Base-by-base conservation (phyloP, 495 filamentous ascomycete genomes). In the Rostrohypoxylon terebratum region DNA sequence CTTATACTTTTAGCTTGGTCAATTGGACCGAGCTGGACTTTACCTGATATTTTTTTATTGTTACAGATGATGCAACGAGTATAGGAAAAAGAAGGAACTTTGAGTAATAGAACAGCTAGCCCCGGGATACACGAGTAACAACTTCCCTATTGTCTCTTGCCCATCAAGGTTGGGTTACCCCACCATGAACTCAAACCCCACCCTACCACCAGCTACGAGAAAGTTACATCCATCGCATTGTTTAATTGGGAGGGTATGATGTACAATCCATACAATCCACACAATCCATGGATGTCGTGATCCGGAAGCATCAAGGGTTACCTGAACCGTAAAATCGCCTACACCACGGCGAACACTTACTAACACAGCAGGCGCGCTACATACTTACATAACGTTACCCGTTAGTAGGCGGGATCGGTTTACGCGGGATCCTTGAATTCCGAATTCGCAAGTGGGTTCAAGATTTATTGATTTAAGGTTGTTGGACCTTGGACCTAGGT, bases 181-280 rank as follows among this genome's bases (percentile, higher is more conserved):
- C 60, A 28, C 60, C 40, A 63, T 4, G 31, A 36, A 65, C 55
- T 20, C 11, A n/a, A 16, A 68, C 66, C 66, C 66, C 66, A 68
- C 66, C 58, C 55, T 54, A 4, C 21, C n/a, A n/a, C n/a, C n/a
- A n/a, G n/a, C 21, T 23, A 13, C 3, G 31, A 31, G 18, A 5
- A 14, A 34, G 31, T 31, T 55, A 55, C n/a, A 20, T 33, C 42
- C 25, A 65, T 28, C 36, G 21, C 25, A 55, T 34, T 54, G 38
- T 7, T 7, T 45, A 7, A n/a, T 51, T 33, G 42, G 45, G 18
- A 36, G 25, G 28, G 18, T 38, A 31, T 11, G 13, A 58, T 18
- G 51, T 34, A 58, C 3, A 28, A 3, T 28, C 28, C 28, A 28
- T 28, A 28, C 28, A 28, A 28, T 4, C 25, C 25, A 28, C 4